Evolutionary conservation across 2,329 filamentous ascomycete species (phyloP).

Genomic region (Phialocephala sp.): DNA sequence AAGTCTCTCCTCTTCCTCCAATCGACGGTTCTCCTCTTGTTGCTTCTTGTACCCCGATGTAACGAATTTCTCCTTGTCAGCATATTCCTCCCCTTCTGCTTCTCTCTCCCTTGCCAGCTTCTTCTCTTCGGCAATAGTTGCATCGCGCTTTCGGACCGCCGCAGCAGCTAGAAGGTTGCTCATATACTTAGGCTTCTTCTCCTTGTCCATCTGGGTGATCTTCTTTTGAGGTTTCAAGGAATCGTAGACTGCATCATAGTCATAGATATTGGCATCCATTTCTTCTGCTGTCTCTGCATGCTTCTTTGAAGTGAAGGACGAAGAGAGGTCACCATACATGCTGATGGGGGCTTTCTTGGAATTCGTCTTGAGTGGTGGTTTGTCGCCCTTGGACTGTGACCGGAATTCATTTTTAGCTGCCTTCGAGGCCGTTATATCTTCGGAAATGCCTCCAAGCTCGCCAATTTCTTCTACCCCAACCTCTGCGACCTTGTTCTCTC

Average conservation of each 20-base stretch:
- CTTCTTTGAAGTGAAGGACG: slow-evolving; percentile 65
- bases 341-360: slow-evolving; percentile 50
- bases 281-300: slow-evolving; percentile 69
- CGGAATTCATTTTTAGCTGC: slow-evolving; percentile 42
- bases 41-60: slow-evolving; percentile 83
- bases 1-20: slow-evolving; percentile 74
- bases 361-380: slow-evolving; percentile 38
- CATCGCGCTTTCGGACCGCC: slow-evolving; percentile 77
- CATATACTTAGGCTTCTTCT: slow-evolving; percentile 80
- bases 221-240: slow-evolving; percentile 71
- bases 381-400: slow-evolving; percentile 41
- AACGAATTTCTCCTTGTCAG: slow-evolving; percentile 85
- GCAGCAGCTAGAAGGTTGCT: slow-evolving; percentile 73
- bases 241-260: slow-evolving; percentile 85
- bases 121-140: slow-evolving; percentile 80
- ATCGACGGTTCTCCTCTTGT: slow-evolving; percentile 72
- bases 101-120: slow-evolving; percentile 78
- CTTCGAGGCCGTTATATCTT: slow-evolving; percentile 42
- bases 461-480: slow-evolving; percentile 61
- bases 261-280: slow-evolving; percentile 77
- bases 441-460: slow-evolving; percentile 60
- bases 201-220: slow-evolving; percentile 57
- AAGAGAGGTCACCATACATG: slow-evolving; percentile 70
- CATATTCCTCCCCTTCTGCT: slow-evolving; percentile 80
- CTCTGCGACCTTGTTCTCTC: slow-evolving; percentile 48